Base-by-base conservation (phyloP, 441 rosid species). In the Heliophila coronopifolia region DNA sequence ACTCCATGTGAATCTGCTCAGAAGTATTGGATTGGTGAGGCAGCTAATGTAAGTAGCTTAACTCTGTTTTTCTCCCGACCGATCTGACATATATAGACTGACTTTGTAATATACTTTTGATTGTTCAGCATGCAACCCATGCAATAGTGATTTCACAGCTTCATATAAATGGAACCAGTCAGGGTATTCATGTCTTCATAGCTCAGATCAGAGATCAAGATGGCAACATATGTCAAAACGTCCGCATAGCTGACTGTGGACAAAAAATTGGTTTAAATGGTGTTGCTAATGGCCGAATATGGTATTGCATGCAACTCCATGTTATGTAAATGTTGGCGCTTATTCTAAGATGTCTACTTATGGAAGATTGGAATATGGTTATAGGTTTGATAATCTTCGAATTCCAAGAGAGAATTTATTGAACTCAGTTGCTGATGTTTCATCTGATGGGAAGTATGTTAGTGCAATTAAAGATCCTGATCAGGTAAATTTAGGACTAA, bases 11-110 rank as follows among this genome's bases (percentile, higher is more conserved):
- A 85, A 74, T 83, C 97, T 42, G 94, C 97, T 71, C 97, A 90
- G 67, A 90, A 90, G 63, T 90, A 86, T 61, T 90, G 95, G 98
- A 90, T 86, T 33, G 95, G 95, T 24, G 95, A 94, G 40, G 98
- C 97, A 19, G 89, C 87, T 62, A 75, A 77, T 7, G 97, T 90
- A 69, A 62, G 72, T 23, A 20, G 42, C 18, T 25, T 34, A 27
- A 25, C 53, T 36, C 6, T 56, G 11, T 23, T 28, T 37, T 46
- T 15, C 26, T 5, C n/a, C 3, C 2, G n/a, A 33, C 5, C 14
- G 0, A 30, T 30, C 5, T 7, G n/a, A 4, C 9, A 13, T 36
- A 5, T 16, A 15, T n/a, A n/a, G n/a, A n/a, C 23, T 46, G 24
- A 17, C 34, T 36, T 46, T 9, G 3, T 51, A 18, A 30, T 22